These are phyloP conservation scores for Clavulina sp. DNA, from an alignment of 768 basidiomycete genomes.

Conservation along the genomic window DNA sequence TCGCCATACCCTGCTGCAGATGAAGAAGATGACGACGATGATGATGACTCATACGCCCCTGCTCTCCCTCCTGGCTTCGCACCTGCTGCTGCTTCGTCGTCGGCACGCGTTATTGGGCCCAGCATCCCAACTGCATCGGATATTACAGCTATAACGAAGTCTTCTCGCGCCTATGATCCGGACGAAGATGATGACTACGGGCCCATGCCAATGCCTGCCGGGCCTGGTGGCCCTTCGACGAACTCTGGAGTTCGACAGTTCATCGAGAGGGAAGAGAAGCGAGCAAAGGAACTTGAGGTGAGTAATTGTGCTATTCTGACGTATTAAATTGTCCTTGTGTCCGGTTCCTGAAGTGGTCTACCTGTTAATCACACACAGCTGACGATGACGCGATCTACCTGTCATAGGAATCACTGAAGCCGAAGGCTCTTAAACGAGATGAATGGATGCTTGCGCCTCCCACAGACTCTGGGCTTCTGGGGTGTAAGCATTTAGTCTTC, in stretches of 20 bases:
- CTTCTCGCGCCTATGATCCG: neutral
- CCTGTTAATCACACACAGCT: neutral
- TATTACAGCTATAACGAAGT: neutral
- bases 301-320: neutral
- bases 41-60: constrained; percentile 56
- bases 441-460: constrained; percentile 99
- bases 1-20: constrained; percentile 10
- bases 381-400: neutral
- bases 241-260: constrained; percentile 76
- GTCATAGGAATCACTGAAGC: constrained; percentile 51
- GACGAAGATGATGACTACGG: constrained; percentile 11
- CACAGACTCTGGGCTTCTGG: constrained; percentile 56
- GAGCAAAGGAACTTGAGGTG: constrained; percentile 46
- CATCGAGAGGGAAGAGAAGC: constrained; percentile 64
- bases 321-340: constrained; percentile 1
- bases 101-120: constrained; percentile 9
- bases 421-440: constrained; percentile 65
- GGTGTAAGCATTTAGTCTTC: constrained; percentile 37
- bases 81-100: constrained; percentile 21
- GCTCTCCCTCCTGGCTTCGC: constrained; percentile 55
- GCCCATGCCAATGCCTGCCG: constrained; percentile 52
- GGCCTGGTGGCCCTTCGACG: constrained; percentile 32
- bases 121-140: constrained; percentile 12
- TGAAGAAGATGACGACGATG: constrained; percentile 29
- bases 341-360: neutral